Conservation (phyloP, 2,329 filamentous ascomycete genomes). For the Aspergillus eucalypticola region DNA sequence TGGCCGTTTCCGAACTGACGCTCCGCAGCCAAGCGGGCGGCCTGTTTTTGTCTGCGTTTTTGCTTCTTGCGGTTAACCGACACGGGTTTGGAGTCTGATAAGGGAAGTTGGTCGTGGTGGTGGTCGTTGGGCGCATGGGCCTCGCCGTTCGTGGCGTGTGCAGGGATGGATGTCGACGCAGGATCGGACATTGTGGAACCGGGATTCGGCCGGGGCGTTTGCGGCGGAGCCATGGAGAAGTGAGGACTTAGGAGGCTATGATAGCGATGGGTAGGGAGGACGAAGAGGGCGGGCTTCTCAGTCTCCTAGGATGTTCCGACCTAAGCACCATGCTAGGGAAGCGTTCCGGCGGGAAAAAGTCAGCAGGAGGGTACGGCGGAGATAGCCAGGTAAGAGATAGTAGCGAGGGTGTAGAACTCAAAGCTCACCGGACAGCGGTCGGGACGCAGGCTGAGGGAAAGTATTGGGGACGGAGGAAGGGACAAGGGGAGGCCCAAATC, state of each 20-base stretch:
- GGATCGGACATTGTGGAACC: slow-evolving; percentile 32
- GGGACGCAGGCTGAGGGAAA: neutral
- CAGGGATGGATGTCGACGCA: slow-evolving; percentile 26
- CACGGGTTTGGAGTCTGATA: slow-evolving; percentile 37
- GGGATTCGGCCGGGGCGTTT: slow-evolving; percentile 26
- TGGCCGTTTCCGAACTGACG: slow-evolving; percentile 42
- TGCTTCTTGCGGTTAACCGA: slow-evolving; percentile 90
- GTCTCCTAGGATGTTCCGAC: slow-evolving; percentile 16
- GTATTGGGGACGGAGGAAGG: neutral
- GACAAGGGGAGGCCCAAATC: neutral
- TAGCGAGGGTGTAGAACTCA: neutral
- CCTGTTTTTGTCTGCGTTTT: slow-evolving; percentile 83
- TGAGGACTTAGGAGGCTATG: slow-evolving; percentile 9
- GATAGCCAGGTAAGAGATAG: slow-evolving; percentile 2
- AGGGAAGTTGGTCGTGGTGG: slow-evolving; percentile 6
- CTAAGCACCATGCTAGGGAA: slow-evolving; percentile 20
- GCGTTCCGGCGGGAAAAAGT: slow-evolving; percentile 14
- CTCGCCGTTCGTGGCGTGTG: slow-evolving; percentile 33
- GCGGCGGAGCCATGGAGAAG: slow-evolving; percentile 19
- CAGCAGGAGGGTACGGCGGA: slow-evolving; percentile 10
- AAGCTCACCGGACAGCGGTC: slow-evolving; percentile 8
- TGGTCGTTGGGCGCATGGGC: slow-evolving; percentile 22
- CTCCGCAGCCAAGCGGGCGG: slow-evolving; percentile 67
- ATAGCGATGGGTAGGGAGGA: slow-evolving; percentile 3
- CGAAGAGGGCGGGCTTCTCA: slow-evolving; percentile 2